phyloP scores from a whole-genome alignment of 2,329 filamentous ascomycete genomes.

The Diaporthe citri region DNA sequence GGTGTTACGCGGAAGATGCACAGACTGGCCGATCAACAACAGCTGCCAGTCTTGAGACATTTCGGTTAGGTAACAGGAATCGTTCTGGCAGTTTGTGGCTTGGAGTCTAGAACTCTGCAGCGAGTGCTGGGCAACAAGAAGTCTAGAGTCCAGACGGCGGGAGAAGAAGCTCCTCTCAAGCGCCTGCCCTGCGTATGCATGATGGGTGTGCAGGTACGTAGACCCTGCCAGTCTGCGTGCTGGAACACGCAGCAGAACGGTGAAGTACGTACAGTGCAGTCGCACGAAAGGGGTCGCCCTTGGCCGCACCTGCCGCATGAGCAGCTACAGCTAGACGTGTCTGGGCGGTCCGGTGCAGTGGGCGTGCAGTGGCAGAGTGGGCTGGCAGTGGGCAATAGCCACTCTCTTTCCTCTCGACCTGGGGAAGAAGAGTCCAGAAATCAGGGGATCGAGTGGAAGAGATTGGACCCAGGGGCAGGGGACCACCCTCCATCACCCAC shows the following conservation, averaged over 20 bases:
- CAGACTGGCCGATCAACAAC: neutral
- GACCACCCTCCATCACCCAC: constrained; percentile 15
- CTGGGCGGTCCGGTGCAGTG: neutral
- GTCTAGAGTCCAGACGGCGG: neutral
- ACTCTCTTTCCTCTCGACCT: constrained; percentile 1
- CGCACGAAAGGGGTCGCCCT: neutral
- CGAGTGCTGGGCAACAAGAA: neutral
- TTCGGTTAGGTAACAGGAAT: constrained; percentile 9
- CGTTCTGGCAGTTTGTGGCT: constrained; percentile 7
- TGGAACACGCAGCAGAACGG: neutral
- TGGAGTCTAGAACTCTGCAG: constrained; percentile 16
- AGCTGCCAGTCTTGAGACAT: constrained; percentile 1
- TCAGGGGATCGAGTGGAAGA: constrained; percentile 17
- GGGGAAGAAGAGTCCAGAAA: constrained; percentile 26
- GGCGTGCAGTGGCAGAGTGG: neutral
- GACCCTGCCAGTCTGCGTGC: neutral
- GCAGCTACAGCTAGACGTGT: neutral
- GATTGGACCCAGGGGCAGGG: constrained; percentile 36
- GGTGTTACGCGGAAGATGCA: constrained; percentile 2
- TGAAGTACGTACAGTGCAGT: neutral
- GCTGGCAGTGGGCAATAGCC: neutral
- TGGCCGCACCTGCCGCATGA: neutral
- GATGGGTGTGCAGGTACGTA: constrained; percentile 4
- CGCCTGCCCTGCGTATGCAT: neutral
- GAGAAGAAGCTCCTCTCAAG: neutral